phyloP scores from a whole-genome alignment of 352 stramenopile species.

The Chrysophaeum taylorii region DNA sequence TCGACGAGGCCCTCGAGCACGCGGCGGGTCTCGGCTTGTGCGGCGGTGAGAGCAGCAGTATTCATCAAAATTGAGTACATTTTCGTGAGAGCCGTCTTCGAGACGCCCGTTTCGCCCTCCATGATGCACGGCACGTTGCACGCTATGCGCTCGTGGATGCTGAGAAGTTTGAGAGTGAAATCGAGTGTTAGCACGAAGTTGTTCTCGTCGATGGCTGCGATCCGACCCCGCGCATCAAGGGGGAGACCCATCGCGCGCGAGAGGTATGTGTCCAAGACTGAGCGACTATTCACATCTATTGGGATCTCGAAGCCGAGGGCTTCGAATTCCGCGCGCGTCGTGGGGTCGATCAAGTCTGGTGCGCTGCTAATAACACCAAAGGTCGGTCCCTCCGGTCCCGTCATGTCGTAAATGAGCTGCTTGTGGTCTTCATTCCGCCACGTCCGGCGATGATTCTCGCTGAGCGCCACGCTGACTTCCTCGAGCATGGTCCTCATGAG shows the following conservation, averaged over 20 bases:
- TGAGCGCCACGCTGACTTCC: conserved; percentile 31
- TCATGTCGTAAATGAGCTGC: conserved; percentile 39
- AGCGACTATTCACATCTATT: conserved; percentile 25
- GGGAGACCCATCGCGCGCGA: conserved; percentile 33
- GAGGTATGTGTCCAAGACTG: conserved; percentile 35
- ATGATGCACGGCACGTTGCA: conserved; percentile 37
- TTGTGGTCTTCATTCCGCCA: conserved; percentile 31
- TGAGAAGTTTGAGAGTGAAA: conserved; percentile 37
- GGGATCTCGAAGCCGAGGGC: conserved; percentile 34
- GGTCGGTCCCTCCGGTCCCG: conserved; percentile 24
- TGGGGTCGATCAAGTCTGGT: conserved; percentile 24
- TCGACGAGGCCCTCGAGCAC: conserved; percentile 17
- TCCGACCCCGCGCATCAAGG: conserved; percentile 21
- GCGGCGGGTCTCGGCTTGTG: conserved; percentile 22
- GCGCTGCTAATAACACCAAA: conserved; percentile 35
- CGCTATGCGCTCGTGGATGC: conserved; percentile 35
- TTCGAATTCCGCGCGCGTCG: conserved; percentile 19
- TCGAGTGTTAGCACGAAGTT: conserved; percentile 40
- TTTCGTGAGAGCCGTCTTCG: conserved; percentile 36
- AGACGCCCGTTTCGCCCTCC: conserved; percentile 41
- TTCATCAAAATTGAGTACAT: conserved; percentile 41
- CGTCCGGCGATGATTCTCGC: conserved; percentile 23
- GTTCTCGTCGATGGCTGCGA: conserved; percentile 35
- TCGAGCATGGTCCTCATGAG: conserved; percentile 40
- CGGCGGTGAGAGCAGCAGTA: conserved; percentile 21